Base-by-base conservation (phyloP, 2,329 filamentous ascomycete genomes). In the Penicillium sp. region DNA sequence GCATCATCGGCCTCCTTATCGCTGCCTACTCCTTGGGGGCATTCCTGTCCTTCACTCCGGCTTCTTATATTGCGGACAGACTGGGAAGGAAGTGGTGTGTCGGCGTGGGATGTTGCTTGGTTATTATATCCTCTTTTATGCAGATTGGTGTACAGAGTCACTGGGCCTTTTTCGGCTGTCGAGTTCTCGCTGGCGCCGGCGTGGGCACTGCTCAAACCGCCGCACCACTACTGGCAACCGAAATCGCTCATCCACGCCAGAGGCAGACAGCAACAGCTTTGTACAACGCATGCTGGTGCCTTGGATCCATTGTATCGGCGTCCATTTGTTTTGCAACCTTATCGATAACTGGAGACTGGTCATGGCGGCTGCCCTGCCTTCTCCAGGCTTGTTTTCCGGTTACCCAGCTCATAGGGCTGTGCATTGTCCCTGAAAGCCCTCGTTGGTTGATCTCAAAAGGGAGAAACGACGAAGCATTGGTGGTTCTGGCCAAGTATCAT, bases 381-480 rank as follows among this genome's bases (percentile, higher is more conserved):
- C 71, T 84, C 5, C 83, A 85, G 66, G 74, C 77, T 7, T 76
- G 75, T 1, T 75, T 79, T 35, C 76, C 75, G 16, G 64, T 71
- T 2, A 63, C 86, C 6, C 83, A 86, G 49, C 74, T 83, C 37
- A 24, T 78, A 31, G 73, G 79, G 27, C 76, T 81, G 2, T 83
- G 80, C 57, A 81, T 86, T 65, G 74, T 88, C 0, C 86, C 87
- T 0, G 86, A 89, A 66, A 86, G 83, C 1, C 86, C 86, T 1
- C 75, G 86, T 50, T 88, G 85, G 85, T 77, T 87, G n/a, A 83
- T 86, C 54, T 81, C 82, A 43, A 82, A 85, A 55, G 81, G 84
- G 60, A 81, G 82, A 16, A 78, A 81, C 16, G 83, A 87, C 27
- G 79, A 87, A 62, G 85, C 84, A 1, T 75, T 82, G 18, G 73